Base-by-base conservation (phyloP, 495 filamentous ascomycete species). In the Tetracladium marchalianum region DNA sequence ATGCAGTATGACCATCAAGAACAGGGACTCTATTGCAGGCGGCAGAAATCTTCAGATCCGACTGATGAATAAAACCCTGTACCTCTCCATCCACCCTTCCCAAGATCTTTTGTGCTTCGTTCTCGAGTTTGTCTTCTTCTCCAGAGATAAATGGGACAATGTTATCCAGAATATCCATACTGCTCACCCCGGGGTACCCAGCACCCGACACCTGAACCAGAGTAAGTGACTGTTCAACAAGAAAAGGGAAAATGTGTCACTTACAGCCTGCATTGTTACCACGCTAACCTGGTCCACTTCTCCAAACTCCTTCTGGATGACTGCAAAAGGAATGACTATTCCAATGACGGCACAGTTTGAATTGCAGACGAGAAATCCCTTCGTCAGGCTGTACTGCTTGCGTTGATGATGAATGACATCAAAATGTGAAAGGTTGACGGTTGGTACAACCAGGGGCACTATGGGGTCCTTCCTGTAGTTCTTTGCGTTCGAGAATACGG, bases 331-430 rank as follows among this genome's bases (percentile, higher is more conserved):
- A 47, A 90, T 87, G 40, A 90, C 87, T 41, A 92, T 73, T 13
- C 87, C 87, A 57, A 90, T 90, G 44, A 90, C 88, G 16, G 85
- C 85, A 66, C 87, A 93, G 70, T 93, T 92, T 46, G 84, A 88
- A 68, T 92, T 92, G 71, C 85, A 90, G 35, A 90, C 82, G 43
- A 92, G 62, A 64, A 90, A 89, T 11, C 87, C 87, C 62, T 83
- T 85, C 44, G 80, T 66, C 34, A 87, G 66, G n/a, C 65, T 66
- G 51, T 79, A 75, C 5, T 80, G 67, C 56, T 72, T 70, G 36
- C 80, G 73, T 66, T 92, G 85, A 62, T 86, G 77, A 11, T 81
- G 82, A 55, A 92, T 87, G 44, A 89, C 64, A 59, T 79, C 72
- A 54, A 92, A 68, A 62, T 92, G 85, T n/a, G 71, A 62, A 11